These are phyloP conservation scores for Kalanchoe fedtschenkoi DNA, from an alignment of 164 flowering plant genomes.

Conservation along the genomic window DNA sequence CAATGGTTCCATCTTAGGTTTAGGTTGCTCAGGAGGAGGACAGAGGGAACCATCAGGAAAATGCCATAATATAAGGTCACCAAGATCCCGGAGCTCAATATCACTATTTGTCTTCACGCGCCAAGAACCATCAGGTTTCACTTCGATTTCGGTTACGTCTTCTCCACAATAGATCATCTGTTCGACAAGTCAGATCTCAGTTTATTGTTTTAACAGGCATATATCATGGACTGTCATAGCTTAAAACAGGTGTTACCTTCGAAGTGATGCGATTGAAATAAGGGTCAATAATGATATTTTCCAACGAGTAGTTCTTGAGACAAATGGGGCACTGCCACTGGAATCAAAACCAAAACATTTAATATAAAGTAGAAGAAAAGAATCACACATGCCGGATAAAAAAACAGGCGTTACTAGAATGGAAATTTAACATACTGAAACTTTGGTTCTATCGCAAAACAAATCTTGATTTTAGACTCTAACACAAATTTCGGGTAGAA, in stretches of 20 bases:
- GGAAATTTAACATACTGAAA: background rate
- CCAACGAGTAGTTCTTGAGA: constrained; percentile 80
- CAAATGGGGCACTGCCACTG: constrained; percentile 99
- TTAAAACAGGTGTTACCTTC: constrained; percentile 34
- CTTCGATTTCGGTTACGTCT: constrained; percentile 83
- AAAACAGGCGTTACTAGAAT: background rate
- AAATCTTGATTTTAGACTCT: background rate
- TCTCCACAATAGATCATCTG: constrained; percentile 80
- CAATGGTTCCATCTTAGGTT: constrained; percentile 31
- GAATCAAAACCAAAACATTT: constrained; percentile 12
- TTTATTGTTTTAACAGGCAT: background rate
- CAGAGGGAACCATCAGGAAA: constrained; percentile 65
- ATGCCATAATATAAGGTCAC: constrained; percentile 74
- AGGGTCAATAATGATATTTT: constrained; percentile 76
- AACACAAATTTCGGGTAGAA: background rate
- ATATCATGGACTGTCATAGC: background rate
- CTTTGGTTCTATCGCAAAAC: background rate
- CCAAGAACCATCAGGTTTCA: constrained; percentile 98
- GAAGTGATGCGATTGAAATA: constrained; percentile 81
- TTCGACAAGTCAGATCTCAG: constrained; percentile 1
- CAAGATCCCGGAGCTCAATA: constrained; percentile 36
- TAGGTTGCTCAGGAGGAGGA: constrained; percentile 27
- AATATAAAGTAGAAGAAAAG: background rate
- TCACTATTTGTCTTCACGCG: constrained; percentile 62
- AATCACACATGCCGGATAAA: background rate